Conservation (phyloP, 441 rosid genomes). For the Biscutella laevigata region DNA sequence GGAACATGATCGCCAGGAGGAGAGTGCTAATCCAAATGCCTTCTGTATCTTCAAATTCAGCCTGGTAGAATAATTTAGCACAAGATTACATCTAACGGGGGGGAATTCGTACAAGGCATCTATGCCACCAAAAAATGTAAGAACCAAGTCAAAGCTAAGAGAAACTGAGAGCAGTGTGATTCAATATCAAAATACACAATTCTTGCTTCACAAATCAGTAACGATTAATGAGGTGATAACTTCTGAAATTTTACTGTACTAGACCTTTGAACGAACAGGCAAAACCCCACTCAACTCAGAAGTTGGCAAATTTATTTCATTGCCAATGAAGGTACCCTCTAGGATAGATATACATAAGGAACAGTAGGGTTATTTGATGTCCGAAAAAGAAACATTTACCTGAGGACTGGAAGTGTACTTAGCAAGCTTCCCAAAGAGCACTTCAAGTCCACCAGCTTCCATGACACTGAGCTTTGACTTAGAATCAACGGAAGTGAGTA, state of each 20-base stretch:
- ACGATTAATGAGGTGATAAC: constrained; percentile 6
- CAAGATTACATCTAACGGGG: constrained; percentile 3
- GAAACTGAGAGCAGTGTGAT: constrained; percentile 3
- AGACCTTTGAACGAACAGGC: neutral
- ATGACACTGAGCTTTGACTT: constrained; percentile 64
- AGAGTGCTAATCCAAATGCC: constrained; percentile 93
- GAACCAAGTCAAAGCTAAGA: constrained; percentile 16
- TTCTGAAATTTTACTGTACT: neutral
- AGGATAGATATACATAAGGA: constrained; percentile 1
- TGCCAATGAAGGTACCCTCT: constrained; percentile 5
- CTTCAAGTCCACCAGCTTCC: constrained; percentile 92
- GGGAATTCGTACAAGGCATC: constrained; percentile 6
- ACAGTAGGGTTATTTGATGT: neutral
- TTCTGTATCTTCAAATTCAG: constrained; percentile 71
- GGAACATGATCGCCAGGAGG: constrained; percentile 83
- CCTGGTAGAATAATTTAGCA: constrained; percentile 40
- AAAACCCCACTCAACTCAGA: constrained; percentile 1
- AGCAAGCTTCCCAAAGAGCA: constrained; percentile 33
- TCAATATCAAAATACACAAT: neutral
- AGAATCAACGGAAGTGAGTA: constrained; percentile 80
- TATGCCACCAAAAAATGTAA: constrained; percentile 6
- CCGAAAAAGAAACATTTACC: constrained; percentile 17
- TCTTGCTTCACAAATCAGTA: constrained; percentile 62
- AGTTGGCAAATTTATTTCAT: constrained; percentile 6
- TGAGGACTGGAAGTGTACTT: constrained; percentile 33